Base-by-base conservation (phyloP, 2,329 filamentous ascomycete species). In the Hypoxylon sp. region DNA sequence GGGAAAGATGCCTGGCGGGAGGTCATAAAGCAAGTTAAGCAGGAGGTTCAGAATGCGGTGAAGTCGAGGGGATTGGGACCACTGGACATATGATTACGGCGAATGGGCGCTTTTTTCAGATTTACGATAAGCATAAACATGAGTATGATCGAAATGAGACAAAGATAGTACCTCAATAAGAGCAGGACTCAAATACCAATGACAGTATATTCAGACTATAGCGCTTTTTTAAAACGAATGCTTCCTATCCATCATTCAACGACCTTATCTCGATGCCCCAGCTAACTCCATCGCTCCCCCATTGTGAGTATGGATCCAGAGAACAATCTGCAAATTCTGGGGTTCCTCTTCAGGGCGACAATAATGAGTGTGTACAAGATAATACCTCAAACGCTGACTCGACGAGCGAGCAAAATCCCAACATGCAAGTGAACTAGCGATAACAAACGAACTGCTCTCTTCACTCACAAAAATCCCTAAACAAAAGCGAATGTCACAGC, bases 21-120 rank as follows among this genome's bases (percentile, higher is more conserved):
- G 55, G 83, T 84, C 1, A 72, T 86, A 25, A 72, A 68, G 31
- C 78, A 76, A 2, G 81, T 88, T 50, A 86, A 86, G 76, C 76
- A 74, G 2, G 81, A 82, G 20, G 85, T 91, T 22, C 88, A 90
- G 74, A 76, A 76, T 20, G 90, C 89, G 6, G 84, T 91, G 25
- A 77, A 74, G 72, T 79, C 85, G 55, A 82, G 90, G 67, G 90
- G 90, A 0, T 77, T 92, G 66, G 87, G 85, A 17, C 79, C 79
- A 10, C 81, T 91, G 79, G 83, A 85, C 62, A 82, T 90, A 67
- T 83, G 71, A 76, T 44, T 44, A 31, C n/a, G 54, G 33, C 11
- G 20, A 35, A 31, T 22, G 33, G 37, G 48, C 22, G 31, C 17
- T 31, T 30, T 30, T 42, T 25, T 31, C n/a, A 27, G 33, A 27